Base-by-base conservation (phyloP, 805 yeast species). In the Candida gorgasii region DNA sequence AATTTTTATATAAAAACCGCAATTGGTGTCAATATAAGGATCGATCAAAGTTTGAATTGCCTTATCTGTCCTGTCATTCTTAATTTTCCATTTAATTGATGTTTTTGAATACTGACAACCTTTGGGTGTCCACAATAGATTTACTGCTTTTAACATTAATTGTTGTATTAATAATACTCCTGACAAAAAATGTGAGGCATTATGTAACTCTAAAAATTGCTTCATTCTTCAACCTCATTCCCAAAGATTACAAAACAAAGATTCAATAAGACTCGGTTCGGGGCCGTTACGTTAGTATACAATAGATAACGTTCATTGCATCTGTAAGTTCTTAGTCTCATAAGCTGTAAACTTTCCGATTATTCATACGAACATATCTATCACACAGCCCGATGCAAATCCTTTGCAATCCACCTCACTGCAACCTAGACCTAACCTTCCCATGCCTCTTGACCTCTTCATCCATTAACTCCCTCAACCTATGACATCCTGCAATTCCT, bases 401-500 rank as follows among this genome's bases (percentile, higher is more conserved):
- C n/a, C n/a, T n/a, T n/a, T n/a, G n/a, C n/a, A 12, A 24, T 11
- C 33, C 19, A 40, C 17, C 6, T 34, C 23, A 40, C 12, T 24
- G 18, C 19, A 24, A 29, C 11, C 26, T 27, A 5, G 15, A 26
- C 19, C 51, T 43, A 13, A 24, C 12, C 31, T 76, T 74, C 4
- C 95, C 96, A 50, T 84, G 88, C 46, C 71, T 74, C 54, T 96
- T 79, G 4, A 93, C 85, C 57, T 85, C 88, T 36, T 75, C 73
- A 55, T 92, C 97, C 96, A 92, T 89, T 42, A 87, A 65, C 30
- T 86, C 88, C 58, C 89, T 79, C 9, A 92, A 69, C 53, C 86
- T 73, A 55, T 86, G 92, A 42, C 92, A 80, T 8, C 98, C 99
- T 14, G 90, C 86, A 36, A 90, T 79, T 2, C 93, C 96, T 38